Evolutionary conservation across 805 yeast genomes (phyloP).

Genomic region (Starmera dryadoides): DNA sequence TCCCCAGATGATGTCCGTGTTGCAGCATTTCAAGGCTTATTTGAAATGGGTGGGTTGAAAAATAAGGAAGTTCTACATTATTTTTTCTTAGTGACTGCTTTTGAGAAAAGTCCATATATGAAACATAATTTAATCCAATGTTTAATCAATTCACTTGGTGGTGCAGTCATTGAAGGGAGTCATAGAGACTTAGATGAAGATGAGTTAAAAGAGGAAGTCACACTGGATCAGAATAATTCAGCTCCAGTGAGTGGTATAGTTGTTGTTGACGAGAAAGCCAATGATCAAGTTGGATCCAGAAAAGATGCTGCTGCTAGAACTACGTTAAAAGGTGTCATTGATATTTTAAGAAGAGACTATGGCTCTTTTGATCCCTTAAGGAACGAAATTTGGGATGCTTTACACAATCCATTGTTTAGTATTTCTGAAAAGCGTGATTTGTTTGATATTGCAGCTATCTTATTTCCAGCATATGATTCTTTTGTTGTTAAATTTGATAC

Average conservation of each 20-base stretch:
- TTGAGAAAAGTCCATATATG: constrained; percentile 49
- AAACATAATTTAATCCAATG: constrained; percentile 40
- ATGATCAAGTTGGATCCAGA: constrained; percentile 39
- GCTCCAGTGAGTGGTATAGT: constrained; percentile 34
- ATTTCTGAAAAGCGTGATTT: constrained; percentile 54
- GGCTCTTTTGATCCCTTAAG: constrained; percentile 48
- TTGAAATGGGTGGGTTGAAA: constrained; percentile 71
- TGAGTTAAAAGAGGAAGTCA: constrained; percentile 35
- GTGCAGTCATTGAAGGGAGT: constrained; percentile 59
- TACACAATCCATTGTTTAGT: constrained; percentile 55
- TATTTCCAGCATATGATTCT: constrained; percentile 55
- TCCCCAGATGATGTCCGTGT: constrained; percentile 47
- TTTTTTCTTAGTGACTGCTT: constrained; percentile 46
- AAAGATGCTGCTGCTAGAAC: constrained; percentile 61
- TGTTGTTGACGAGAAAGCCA: constrained; percentile 48
- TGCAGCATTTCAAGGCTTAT: constrained; percentile 62
- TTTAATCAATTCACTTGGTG: constrained; percentile 49
- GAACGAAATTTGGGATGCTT: constrained; percentile 56
- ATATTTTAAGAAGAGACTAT: constrained; percentile 53
- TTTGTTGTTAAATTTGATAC: constrained; percentile 54
- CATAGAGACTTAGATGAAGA: constrained; percentile 56
- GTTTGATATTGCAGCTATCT: constrained; percentile 56
- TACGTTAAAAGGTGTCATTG: constrained; percentile 58
- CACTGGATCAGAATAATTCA: not conserved
- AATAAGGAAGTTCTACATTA: constrained; percentile 54